Base-by-base conservation (phyloP, 1,284 basidiomycete species). In the Wallemia mellicola region DNA sequence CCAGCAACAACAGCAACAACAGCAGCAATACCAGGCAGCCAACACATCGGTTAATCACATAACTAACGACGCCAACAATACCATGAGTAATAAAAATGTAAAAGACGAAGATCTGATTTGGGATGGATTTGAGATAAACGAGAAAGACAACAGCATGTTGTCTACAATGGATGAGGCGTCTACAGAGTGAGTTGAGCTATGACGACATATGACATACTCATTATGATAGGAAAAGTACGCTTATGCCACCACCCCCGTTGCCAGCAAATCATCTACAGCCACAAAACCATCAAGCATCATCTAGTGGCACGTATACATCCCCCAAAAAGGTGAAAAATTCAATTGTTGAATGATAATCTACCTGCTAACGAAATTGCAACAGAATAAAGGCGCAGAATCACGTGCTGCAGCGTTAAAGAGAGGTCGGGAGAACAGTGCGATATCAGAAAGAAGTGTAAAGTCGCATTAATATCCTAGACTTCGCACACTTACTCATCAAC, bases 1-100 rank as follows among this genome's bases (percentile, higher is more conserved):
- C 26, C 60, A 33, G 11, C 58, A 38, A 17, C 57, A 38, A 33
- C 60, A 59, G 33, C 61, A 62, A 25, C 61, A 60, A n/a, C 30
- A n/a, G 56, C 60, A 60, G 56, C 48, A 59, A 27, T 48, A 59
- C 38, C 57, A 57, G 28, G 17, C 9, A 17, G 28, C 7, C 9
- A 30, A 30, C 9, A 17, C 7, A 17, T 7, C 9, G 28, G 28
- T 7, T 7, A 7, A 30, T 30, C 28, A 30, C 17, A 17, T 7
- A 17, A 17, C 28, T 7, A 30, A 30, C n/a, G n/a, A n/a, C n/a
- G n/a, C n/a, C n/a, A n/a, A n/a, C n/a, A n/a, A n/a, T n/a, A n/a
- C n/a, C n/a, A n/a, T n/a, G n/a, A n/a, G n/a, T n/a, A n/a, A n/a
- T n/a, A n/a, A n/a, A n/a, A n/a, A n/a, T n/a, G n/a, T n/a, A n/a